Evolutionary conservation across 495 filamentous ascomycete genomes (phyloP).

Genomic region (Xanthoparmelia taractica): DNA sequence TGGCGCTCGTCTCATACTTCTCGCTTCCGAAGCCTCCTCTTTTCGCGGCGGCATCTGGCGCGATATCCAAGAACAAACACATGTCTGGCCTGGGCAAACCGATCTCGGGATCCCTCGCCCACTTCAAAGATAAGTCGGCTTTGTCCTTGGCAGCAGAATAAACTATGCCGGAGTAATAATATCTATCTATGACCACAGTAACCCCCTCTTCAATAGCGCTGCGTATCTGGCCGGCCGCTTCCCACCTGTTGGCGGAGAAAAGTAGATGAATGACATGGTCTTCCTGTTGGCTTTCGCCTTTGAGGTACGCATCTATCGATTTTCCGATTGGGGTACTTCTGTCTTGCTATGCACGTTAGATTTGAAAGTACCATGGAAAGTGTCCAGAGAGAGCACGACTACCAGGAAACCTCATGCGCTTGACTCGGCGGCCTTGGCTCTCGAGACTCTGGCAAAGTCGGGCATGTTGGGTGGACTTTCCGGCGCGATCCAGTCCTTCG

Average conservation of each 20-base stretch:
- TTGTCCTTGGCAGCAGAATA: slow-evolving; percentile 91
- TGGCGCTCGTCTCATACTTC: slow-evolving; percentile 75
- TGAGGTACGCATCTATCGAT: slow-evolving; percentile 83
- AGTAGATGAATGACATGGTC: slow-evolving; percentile 92
- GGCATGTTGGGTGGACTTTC: slow-evolving; percentile 90
- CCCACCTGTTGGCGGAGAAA: slow-evolving; percentile 96
- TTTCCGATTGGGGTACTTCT: slow-evolving; percentile 81
- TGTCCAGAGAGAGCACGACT: slow-evolving; percentile 24
- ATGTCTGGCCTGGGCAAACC: slow-evolving; percentile 83
- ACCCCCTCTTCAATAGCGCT: slow-evolving; percentile 53
- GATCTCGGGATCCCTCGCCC: slow-evolving; percentile 76
- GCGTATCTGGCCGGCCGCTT: slow-evolving; percentile 60
- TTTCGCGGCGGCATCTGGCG: slow-evolving; percentile 58
- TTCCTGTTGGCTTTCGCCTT: slow-evolving; percentile 62
- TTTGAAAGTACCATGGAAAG: not conserved
- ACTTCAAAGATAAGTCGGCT: slow-evolving; percentile 57
- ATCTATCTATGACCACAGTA: slow-evolving; percentile 82
- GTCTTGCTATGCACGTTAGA: slow-evolving; percentile 43
- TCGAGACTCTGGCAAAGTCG: slow-evolving; percentile 58
- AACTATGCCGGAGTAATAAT: slow-evolving; percentile 87
- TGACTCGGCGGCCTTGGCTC: slow-evolving; percentile 54
- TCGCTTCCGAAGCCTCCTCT: slow-evolving; percentile 83
- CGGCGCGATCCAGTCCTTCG: slow-evolving; percentile 88
- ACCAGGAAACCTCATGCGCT: slow-evolving; percentile 85
- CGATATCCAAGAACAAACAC: slow-evolving; percentile 78